Base-by-base conservation (phyloP, 179 eudicot genomes). In the Beta lomatogona region DNA sequence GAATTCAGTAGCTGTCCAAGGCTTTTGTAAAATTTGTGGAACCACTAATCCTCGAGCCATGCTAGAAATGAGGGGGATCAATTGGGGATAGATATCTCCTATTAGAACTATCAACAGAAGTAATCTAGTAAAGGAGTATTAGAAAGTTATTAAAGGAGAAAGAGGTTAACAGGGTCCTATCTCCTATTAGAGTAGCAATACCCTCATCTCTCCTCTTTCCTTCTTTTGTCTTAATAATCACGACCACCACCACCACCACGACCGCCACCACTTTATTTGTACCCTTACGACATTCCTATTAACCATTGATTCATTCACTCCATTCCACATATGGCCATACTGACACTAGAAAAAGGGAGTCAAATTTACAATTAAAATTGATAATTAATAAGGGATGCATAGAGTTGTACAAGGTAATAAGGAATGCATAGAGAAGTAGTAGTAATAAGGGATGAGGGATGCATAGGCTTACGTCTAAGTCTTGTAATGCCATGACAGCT, bases 401-500 rank as follows among this genome's bases (percentile, higher is more conserved):
- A 50, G 59, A 50, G 10, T 52, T 36, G 7, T 22, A 50, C 6
- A 2, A 70, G 11, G 11, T 4, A 71, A 36, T 36, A 36, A 3
- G 12, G 16, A n/a, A 6, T 21, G 76, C 16, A 72, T 36, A 50
- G 59, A 50, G 10, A 72, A 50, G 7, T 22, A 50, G 15, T 19
- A 70, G 11, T 11, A 71, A 36, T 2, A 36, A 36, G 41, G 41
- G 41, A 36, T 28, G 1, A 18, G 16, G 4, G 25, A 28, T 6
- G 1, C 45, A 75, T 50, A 73, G 58, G 50, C 98, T 88, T 84
- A 95, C 99, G 87, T 92, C 88, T 79, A 94, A 77, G 16, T 92
- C 80, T 82, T 90, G 91, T 77, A 95, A 85, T 46, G 97, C 92
- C 77, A 87, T 89, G 81, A 92, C 89, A 25, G 99, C 99, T 65